Evolutionary conservation across 257 asterid genomes (phyloP), one percentile per base, ranked within the genome.

Genomic region (Jaltomata sinuosa): DNA sequence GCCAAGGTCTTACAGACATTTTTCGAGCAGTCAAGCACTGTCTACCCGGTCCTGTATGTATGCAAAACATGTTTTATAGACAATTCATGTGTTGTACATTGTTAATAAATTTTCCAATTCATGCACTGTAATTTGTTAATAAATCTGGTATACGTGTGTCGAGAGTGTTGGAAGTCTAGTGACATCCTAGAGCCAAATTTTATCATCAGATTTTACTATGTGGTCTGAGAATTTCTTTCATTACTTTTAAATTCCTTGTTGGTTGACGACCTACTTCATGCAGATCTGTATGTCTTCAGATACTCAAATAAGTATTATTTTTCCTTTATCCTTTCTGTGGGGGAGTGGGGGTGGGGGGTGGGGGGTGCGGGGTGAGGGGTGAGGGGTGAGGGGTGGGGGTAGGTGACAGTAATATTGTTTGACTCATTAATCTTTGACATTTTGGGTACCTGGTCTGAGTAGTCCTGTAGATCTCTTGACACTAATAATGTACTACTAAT

Each of bases 1-100:
- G 83, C 86, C 91, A 91, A 52, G 98, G 99, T 76, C 89, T 86
- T 84, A 78, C 92, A 27, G 87, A 91, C 88, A 88, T 92, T 79
- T 96, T 96, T 84, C 93, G 97, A 90, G 95, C 94, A 47, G 98
- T 91, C 80, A 93, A 92, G 67, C 94, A 91, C 79, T 94, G 98
- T 92, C 90, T 96, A 50, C 98, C 98, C 80, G 98, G 99, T 83
- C 97, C 99, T 29, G 97, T 93, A 88, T 93, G 97, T 90, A 16
- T 64, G 50, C 49, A 32, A 52, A 19, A 38, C 40, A 53, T 61
- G 62, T 45, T 65, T 25, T 45, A 21, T 85, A 21, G 65, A 21
- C 52, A 67, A 68, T 36, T 36, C 79, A 71, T 32, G 78, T 10
- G 36, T 40, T 74, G 15, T 45, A 22, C 22, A 74, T 42, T 42